These are phyloP conservation scores for Tetrapisispora arboricola DNA, from an alignment of 805 yeast species.

Conservation along the genomic window DNA sequence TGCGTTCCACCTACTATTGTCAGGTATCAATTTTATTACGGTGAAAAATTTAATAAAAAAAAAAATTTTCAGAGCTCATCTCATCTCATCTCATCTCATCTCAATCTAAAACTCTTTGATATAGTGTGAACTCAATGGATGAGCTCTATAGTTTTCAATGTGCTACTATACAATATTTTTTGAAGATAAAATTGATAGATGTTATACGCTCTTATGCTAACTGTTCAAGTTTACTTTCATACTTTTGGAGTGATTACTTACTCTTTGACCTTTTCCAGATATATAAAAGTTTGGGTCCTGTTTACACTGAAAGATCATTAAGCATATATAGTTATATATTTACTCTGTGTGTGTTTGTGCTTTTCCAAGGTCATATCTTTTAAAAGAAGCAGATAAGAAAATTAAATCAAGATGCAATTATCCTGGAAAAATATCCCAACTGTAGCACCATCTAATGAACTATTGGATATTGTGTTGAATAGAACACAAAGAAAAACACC, in stretches of 20 bases:
- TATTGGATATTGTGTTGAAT: conserved; percentile 92
- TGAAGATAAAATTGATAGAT: no score
- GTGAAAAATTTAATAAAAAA: background rate
- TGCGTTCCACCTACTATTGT: no score
- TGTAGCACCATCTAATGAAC: conserved; percentile 83
- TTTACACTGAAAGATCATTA: background rate
- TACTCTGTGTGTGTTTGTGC: background rate
- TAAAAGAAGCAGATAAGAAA: background rate
- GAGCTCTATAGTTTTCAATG: no score
- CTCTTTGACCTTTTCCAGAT: no score
- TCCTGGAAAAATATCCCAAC: conserved; percentile 98
- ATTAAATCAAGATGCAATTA: conserved; percentile 52
- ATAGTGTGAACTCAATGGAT: no score
- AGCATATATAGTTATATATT: background rate
- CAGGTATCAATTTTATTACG: no score
- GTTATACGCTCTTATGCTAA: no score
- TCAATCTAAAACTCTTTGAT: conserved; percentile 7
- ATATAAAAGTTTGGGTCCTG: no score
- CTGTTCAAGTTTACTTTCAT: no score
- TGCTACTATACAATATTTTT: no score
- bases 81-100: conserved; percentile 19
- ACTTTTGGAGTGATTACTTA: no score
- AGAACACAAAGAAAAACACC: conserved; percentile 98
- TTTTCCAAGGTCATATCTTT: background rate
- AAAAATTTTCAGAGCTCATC: conserved; percentile 4